These are phyloP conservation scores for Otatea glauca DNA, from an alignment of 176 grass and related monocot species.

Conservation along the genomic window DNA sequence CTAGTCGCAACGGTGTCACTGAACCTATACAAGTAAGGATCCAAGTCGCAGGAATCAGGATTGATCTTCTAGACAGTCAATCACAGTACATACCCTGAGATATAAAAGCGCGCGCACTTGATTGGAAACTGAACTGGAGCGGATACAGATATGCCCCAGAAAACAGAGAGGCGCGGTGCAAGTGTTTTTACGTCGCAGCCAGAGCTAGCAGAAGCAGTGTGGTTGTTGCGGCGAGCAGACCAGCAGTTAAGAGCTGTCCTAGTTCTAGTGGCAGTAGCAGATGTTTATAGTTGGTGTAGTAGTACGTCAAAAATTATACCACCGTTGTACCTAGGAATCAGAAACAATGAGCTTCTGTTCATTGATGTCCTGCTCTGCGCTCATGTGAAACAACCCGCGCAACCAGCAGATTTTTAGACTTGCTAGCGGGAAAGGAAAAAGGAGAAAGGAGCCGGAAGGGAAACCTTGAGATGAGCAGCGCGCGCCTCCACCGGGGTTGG, in stretches of 20 bases:
- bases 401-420: neutral
- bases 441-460: neutral
- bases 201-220: neutral
- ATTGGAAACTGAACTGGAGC: neutral
- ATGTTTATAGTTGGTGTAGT: neutral
- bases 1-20: constrained; percentile 14
- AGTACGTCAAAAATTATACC: neutral
- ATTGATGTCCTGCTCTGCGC: neutral
- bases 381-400: neutral
- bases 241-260: neutral
- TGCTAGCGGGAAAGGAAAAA: neutral
- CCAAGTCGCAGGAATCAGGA: neutral
- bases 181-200: neutral
- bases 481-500: neutral
- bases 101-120: neutral
- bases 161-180: neutral
- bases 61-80: neutral
- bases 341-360: neutral
- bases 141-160: neutral
- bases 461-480: neutral
- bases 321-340: neutral
- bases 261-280: neutral
- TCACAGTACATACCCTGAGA: neutral
- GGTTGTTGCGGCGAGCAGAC: neutral
- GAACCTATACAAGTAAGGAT: neutral